Evolutionary conservation across 176 grass and related monocot species (phyloP), one percentile per base, ranked within the genome.

Genomic region (Lolium perenne): DNA sequence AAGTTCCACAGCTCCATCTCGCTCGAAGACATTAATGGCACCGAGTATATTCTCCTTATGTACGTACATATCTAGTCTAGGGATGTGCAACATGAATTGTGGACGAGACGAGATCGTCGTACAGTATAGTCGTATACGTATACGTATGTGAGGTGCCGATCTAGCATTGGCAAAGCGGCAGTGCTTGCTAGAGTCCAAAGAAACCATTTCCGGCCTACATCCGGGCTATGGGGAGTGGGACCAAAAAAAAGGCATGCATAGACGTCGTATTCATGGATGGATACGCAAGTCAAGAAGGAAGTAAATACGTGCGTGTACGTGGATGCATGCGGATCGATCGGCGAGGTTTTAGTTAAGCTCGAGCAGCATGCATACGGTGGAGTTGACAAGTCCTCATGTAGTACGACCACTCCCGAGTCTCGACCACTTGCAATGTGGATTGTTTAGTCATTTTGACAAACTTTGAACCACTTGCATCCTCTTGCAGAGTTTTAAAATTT

Each of bases 231-330:
- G 26, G 26, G 26, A 29, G 26, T 29, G 26, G 26, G 26, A 29
- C 26, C 26, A 29, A 29, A 29, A 29, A 29, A 29, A 29, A 29
- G 26, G 2, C 26, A 29, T 29, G 26, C 26, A 29, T 29, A 29
- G 26, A 29, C 26, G 26, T 29, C n/a, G 26, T 29, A 43, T n/a
- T 38, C 38, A 71, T 26, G 46, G 13, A 50, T 50, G 46, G 71
- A 26, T 74, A 74, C 71, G 71, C 71, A 74, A 74, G 71, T 29
- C 71, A 74, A 74, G 46, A 4, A 74, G 46, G 22, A 29, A 16
- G 3, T 74, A 7, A 74, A 23, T 45, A 17, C 9, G 25, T 13
- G 22, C 4, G 23, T 11, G 12, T 70, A 70, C 70, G 70, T 73
- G 43, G 70, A 10, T 48, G 20, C 43, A 73, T 73, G 43, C 8